Conservation (phyloP, 106 monocot species). For the Acorus calamus region DNA sequence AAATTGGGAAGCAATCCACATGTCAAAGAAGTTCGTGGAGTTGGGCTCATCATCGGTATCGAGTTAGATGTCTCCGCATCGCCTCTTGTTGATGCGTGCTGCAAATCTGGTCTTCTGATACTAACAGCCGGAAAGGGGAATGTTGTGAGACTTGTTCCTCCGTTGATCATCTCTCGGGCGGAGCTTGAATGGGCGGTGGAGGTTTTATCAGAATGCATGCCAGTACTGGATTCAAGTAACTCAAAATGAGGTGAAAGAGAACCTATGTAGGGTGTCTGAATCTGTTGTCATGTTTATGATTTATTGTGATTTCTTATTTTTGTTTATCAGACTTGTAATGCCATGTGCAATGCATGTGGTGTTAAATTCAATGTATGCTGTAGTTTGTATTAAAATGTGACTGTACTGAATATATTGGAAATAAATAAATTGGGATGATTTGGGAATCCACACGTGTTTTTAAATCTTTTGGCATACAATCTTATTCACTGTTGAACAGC, state of each 20-base stretch:
- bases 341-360: no score
- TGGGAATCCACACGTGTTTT: no score
- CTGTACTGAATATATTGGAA: no score
- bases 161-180: constrained; percentile 63
- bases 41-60: constrained; percentile 69
- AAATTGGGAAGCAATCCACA: constrained; percentile 39
- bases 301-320: no score
- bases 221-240: constrained; percentile 32
- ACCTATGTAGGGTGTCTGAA: neutral
- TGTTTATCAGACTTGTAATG: no score
- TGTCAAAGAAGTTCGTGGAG: constrained; percentile 66
- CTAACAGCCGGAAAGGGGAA: constrained; percentile 84
- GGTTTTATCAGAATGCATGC: constrained; percentile 43
- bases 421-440: no score
- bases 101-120: constrained; percentile 57
- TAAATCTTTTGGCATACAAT: no score
- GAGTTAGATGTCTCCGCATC: constrained; percentile 69
- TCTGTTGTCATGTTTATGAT: neutral
- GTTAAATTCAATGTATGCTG: no score
- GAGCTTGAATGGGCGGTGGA: constrained; percentile 66
- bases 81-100: constrained; percentile 54
- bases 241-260: neutral
- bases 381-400: no score
- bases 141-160: constrained; percentile 75
- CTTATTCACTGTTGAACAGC: no score